Base-by-base conservation (phyloP, 2,329 filamentous ascomycete genomes). In the Didymella sp. region DNA sequence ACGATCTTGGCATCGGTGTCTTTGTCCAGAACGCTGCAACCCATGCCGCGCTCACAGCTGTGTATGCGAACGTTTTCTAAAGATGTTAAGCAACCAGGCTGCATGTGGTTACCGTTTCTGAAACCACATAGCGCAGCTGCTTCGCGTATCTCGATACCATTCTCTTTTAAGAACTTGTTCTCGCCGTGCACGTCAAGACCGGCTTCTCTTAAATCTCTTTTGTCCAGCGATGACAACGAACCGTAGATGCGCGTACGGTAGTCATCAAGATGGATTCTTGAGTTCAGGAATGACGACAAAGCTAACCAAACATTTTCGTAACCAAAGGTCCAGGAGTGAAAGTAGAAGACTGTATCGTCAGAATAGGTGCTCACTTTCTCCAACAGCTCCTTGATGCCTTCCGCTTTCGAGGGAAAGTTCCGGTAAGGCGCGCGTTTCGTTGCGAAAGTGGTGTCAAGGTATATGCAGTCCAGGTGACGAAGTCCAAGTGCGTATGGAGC, bases 251-350 rank as follows among this genome's bases (percentile, higher is more conserved):
- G 77, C 68, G 89, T 80, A 64, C 93, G 91, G 71, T 97, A 97
- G 15, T 85, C 79, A 70, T 96, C 92, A 2, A 97, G 85, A 67
- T 97, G 94, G 2, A 96, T 85, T 80, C 89, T 66, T 0, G 88
- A 88, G 6, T 85, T 77, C 0, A 97, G 78, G 11, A 87, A 85
- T 21, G 87, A 84, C 0, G 92, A 88, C 0, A 98, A 77, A 0
- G 91, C 89, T 56, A 92, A 80, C 92, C 92, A 97, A 0, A 96
- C 92, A 49, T 96, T 90, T 72, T 98, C 93, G 61, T 97, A 96
- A 0, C 90, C 91, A 70, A 95, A 95, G 0, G 94, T 97, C 92
- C 93, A 96, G 0, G 92, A 86, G 54, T 92, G 86, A 42, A 98
- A 83, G 73, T 96, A 90, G 68, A 96, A 97, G 0, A 89, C 74